Percentiles rank a stretch among this genome's conserved stretches.
Conservation (phyloP, 768 basidiomycete genomes). For the Tricholoma sp. region DNA sequence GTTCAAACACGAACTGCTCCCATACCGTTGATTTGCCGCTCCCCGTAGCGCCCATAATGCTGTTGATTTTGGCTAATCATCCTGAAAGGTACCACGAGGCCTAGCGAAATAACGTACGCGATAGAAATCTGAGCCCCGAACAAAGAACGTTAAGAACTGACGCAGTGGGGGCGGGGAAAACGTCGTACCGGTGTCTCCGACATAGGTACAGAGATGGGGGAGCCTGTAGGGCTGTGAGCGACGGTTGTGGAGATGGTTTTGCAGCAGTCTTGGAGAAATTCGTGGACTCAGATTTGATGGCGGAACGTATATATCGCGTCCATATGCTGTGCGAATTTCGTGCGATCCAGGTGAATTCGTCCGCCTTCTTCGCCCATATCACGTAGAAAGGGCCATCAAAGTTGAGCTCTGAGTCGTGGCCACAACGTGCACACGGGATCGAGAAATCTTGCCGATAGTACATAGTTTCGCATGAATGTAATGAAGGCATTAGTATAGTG, state of each 20-base stretch:
- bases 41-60: slow-evolving; percentile 4
- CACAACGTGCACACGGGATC: not conserved
- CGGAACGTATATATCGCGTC: not conserved
- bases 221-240: not conserved
- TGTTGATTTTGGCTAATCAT: not conserved
- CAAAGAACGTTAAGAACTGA: not conserved
- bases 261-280: not conserved
- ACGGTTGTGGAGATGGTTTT: too few relatives aligned
- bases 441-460: not conserved
- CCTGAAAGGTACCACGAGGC: not conserved
- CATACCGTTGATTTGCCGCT: slow-evolving; percentile 1
- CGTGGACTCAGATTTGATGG: not conserved
- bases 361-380: not conserved
- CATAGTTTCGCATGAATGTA: too few relatives aligned
- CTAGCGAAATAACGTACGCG: not conserved
- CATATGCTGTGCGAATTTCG: not conserved
- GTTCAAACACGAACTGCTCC: not conserved
- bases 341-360: not conserved
- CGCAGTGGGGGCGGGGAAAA: not conserved
- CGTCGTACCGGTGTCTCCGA: not conserved
- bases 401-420: not conserved
- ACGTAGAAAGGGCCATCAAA: not conserved
- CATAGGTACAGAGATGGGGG: not conserved
- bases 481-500: too few relatives aligned
- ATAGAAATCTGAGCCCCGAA: not conserved